Conservation (phyloP, 495 filamentous ascomycete species). For the Lasiosphaeria ovina region DNA sequence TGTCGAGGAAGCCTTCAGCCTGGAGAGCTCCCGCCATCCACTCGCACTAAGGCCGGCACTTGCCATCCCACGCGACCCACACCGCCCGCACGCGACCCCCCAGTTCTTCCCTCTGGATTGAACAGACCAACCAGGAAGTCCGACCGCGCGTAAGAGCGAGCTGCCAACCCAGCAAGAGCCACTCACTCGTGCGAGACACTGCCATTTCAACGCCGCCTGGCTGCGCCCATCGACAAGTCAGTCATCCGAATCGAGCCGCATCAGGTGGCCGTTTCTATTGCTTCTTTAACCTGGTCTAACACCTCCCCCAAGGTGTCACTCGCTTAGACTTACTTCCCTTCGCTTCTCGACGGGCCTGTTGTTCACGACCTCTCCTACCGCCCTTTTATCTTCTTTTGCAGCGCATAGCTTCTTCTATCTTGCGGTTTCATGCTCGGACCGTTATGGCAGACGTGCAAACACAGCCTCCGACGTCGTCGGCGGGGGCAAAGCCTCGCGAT, state of each 20-base stretch:
- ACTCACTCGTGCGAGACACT: not conserved
- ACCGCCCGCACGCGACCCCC: too few relatives aligned
- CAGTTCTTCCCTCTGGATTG: too few relatives aligned
- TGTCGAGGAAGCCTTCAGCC: not conserved
- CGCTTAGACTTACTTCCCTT: conserved; percentile 21
- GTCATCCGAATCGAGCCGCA: conserved; percentile 1
- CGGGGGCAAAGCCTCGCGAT: conserved; percentile 19
- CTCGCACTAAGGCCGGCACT: not conserved
- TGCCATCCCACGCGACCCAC: too few relatives aligned
- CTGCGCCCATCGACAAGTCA: conserved; percentile 11
- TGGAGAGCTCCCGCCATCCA: not conserved
- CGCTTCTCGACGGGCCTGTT: not conserved
- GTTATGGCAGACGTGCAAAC: conserved; percentile 32
- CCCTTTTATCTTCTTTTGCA: conserved; percentile 4
- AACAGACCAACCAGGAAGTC: too few relatives aligned
- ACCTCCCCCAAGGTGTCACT: conserved; percentile 22
- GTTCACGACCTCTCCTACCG: not conserved
- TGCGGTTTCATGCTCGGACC: conserved; percentile 13
- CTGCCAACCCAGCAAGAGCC: not conserved
- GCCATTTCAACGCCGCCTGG: not conserved
- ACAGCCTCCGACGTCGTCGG: conserved; percentile 22
- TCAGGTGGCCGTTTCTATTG: conserved; percentile 6
- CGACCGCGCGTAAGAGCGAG: not conserved
- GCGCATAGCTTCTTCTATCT: conserved; percentile 5
- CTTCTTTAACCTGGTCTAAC: conserved; percentile 9